These are phyloP conservation scores for Metschnikowia proteae DNA, from an alignment of 805 yeast genomes.

Conservation along the genomic window DNA sequence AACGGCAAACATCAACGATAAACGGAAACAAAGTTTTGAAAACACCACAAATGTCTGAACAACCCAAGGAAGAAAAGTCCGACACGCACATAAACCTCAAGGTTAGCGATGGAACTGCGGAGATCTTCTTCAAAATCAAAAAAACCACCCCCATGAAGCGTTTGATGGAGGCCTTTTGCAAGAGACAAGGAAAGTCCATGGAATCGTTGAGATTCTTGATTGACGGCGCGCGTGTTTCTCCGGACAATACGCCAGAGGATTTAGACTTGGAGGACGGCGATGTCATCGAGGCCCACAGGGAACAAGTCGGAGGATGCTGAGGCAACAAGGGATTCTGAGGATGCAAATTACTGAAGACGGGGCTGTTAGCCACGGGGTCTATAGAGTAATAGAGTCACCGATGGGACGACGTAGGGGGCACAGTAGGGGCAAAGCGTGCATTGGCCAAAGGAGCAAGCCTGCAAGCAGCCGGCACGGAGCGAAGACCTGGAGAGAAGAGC, in stretches of 20 bases:
- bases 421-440: no score
- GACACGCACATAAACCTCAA: constrained; percentile 83
- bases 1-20: constrained; percentile 5
- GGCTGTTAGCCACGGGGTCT: no score
- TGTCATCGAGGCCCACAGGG: constrained; percentile 94
- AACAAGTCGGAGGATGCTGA: constrained; percentile 69
- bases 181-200: constrained; percentile 90
- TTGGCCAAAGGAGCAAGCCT: no score
- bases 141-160: constrained; percentile 87
- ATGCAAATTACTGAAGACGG: no score
- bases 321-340: no score
- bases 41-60: constrained; percentile 16
- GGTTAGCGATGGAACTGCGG: constrained; percentile 91
- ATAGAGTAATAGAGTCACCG: no score
- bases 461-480: no score
- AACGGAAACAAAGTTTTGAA: constrained; percentile 1
- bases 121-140: constrained; percentile 93
- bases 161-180: constrained; percentile 96
- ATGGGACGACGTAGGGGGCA: no score
- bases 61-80: constrained; percentile 20
- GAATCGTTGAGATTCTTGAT: constrained; percentile 81
- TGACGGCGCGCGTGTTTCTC: constrained; percentile 87
- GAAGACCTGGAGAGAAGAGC: no score
- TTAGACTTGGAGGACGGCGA: constrained; percentile 95
- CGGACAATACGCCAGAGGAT: constrained; percentile 88